These are phyloP conservation scores for Sarcomyxa edulis DNA, from an alignment of 768 basidiomycete species.

Conservation along the genomic window DNA sequence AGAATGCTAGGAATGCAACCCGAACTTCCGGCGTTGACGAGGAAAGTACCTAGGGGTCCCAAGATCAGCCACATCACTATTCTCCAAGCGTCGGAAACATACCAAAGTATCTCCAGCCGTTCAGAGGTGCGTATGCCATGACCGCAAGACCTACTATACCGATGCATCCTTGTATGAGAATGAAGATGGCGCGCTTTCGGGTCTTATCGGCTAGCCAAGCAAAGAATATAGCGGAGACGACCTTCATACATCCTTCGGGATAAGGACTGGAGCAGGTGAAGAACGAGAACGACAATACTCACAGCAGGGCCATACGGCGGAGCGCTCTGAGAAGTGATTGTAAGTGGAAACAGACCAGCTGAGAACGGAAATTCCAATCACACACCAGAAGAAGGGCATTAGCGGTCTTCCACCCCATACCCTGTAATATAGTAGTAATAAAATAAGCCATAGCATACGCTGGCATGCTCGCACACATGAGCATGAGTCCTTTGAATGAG, in stretches of 20 bases:
- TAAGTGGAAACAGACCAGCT: neutral
- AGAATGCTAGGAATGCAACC: slow-evolving; percentile 39
- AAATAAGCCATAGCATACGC: slow-evolving; percentile 42
- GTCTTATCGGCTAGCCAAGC: slow-evolving; percentile 42
- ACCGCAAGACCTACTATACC: slow-evolving; percentile 33
- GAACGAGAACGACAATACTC: slow-evolving; percentile 11
- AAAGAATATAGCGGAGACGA: slow-evolving; percentile 34
- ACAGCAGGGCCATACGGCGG: slow-evolving; percentile 42
- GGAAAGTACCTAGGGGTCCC: slow-evolving; percentile 41
- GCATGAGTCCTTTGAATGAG: slow-evolving; percentile 31
- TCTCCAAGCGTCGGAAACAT: slow-evolving; percentile 1
- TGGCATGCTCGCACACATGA: slow-evolving; percentile 38
- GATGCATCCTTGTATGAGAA: slow-evolving; percentile 29
- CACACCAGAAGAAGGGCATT: slow-evolving; percentile 37
- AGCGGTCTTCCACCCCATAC: slow-evolving; percentile 36
- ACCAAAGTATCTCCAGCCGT: slow-evolving; percentile 39
- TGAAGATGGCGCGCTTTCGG: slow-evolving; percentile 36
- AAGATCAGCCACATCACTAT: neutral
- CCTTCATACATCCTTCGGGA: slow-evolving; percentile 14
- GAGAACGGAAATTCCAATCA: slow-evolving; percentile 3
- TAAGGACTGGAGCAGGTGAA: neutral
- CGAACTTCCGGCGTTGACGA: slow-evolving; percentile 37
- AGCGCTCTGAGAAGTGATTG: slow-evolving; percentile 26
- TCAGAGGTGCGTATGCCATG: slow-evolving; percentile 31
- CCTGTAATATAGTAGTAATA: slow-evolving; percentile 38